Conservation (phyloP, 345 rosid species). For the Eucalyptus guilfoylei region DNA sequence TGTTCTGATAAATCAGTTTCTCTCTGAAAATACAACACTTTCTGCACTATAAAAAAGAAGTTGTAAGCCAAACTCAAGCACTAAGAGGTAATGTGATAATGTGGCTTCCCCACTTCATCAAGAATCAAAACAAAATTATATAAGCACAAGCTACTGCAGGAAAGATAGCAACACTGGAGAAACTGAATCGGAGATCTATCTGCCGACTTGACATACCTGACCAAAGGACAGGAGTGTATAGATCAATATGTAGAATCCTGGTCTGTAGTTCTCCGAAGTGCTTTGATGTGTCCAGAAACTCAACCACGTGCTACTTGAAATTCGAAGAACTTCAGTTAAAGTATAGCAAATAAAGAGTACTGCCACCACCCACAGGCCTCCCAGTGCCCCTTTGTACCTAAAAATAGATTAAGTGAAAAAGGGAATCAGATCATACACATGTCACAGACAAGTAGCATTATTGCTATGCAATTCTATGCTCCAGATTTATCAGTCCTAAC, state of each 20-base stretch:
- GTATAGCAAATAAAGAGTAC: constrained; percentile 62
- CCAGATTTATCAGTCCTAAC: neutral
- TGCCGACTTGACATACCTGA: constrained; percentile 39
- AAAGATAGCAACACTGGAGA: neutral
- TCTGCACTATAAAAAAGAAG: neutral
- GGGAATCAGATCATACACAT: neutral
- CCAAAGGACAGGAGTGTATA: constrained; percentile 67
- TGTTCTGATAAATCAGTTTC: neutral
- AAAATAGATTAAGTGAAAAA: neutral
- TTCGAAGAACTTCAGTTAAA: constrained; percentile 67
- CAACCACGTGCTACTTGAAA: constrained; percentile 90
- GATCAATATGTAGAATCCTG: constrained; percentile 47
- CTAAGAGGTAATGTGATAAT: neutral
- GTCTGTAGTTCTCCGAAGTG: constrained; percentile 39
- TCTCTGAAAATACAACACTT: neutral
- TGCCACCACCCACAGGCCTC: constrained; percentile 80
- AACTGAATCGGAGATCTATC: neutral
- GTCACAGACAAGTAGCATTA: neutral
- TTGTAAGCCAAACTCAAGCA: neutral
- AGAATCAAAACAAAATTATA: neutral
- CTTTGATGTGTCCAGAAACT: constrained; percentile 81
- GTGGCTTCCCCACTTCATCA: neutral
- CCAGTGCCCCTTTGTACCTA: constrained; percentile 83
- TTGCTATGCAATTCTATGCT: neutral
- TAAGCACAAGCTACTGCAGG: neutral